A percentile compares a stretch with the other conserved stretches of the same genome.
phyloP scores from a whole-genome alignment of 495 filamentous ascomycete genomes.

The Margaritispora aquatica region DNA sequence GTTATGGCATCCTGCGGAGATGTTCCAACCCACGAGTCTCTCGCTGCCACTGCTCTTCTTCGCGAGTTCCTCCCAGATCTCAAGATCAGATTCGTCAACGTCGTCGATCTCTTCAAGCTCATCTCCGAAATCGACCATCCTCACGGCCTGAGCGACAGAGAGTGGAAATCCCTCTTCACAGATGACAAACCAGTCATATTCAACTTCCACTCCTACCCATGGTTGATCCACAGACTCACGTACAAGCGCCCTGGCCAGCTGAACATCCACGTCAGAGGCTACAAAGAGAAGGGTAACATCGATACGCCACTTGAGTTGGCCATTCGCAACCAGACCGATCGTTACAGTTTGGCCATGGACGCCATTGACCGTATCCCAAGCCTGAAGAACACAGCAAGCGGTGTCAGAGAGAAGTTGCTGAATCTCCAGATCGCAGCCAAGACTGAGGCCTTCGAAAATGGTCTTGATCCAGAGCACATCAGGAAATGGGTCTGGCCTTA shows the following conservation, averaged over 20 bases:
- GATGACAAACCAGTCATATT: conserved; percentile 62
- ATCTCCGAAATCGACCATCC: conserved; percentile 58
- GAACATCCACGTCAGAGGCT: conserved; percentile 64
- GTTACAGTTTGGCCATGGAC: conserved; percentile 65
- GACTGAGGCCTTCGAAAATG: conserved; percentile 55
- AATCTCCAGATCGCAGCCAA: conserved; percentile 51
- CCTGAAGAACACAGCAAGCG: conserved; percentile 50
- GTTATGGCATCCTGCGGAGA: conserved; percentile 69
- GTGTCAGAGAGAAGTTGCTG: conserved; percentile 52
- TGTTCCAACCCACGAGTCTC: conserved; percentile 60
- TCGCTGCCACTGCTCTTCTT: conserved; percentile 61
- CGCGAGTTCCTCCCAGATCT: conserved; percentile 57
- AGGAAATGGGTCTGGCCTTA: conserved; percentile 59
- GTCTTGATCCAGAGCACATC: conserved; percentile 59
- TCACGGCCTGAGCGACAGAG: conserved; percentile 55
- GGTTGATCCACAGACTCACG: conserved; percentile 64
- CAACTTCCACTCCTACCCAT: conserved; percentile 76
- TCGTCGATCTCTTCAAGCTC: conserved; percentile 69
- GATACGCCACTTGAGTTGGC: conserved; percentile 69
- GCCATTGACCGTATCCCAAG: conserved; percentile 58
- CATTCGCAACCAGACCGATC: conserved; percentile 63
- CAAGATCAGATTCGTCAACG: conserved; percentile 69
- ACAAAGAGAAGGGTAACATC: conserved; percentile 74
- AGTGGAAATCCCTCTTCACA: conserved; percentile 63
- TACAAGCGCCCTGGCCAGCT: conserved; percentile 58